Evolutionary conservation across 108 stramenopile species (phyloP), one percentile per base, ranked within the genome.

Genomic region (Pseudonitzschia pungens): DNA sequence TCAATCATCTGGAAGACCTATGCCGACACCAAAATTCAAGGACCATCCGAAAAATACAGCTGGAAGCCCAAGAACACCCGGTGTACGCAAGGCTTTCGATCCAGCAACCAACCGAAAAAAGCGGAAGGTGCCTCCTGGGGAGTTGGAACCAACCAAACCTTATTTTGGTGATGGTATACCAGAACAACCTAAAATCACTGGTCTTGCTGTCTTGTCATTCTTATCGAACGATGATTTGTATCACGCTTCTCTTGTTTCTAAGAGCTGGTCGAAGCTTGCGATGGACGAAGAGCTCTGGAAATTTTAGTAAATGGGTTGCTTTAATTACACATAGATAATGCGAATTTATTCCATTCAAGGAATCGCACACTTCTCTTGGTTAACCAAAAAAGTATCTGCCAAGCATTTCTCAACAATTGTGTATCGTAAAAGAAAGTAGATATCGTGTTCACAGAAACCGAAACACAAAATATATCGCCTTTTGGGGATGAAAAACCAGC

Each of bases 241-340:
- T 87, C 92, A 94, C 74, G 90, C 94, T 26, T 82, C 84, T 11
- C 71, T 97, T 45, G 95, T 97, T 16, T 85, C 83, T 57, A 90
- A 91, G 69, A 29, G 55, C 9, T 96, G 93, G 91, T n/a, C 28
- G 33, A 57, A 79, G 8, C 70, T 96, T 24, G 77, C 82, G 8
- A 62, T 75, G 54, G 82, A 83, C 51, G 82, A 70, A 40, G 82
- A 83, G 68, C 57, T 83, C 43, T 79, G 82, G 82, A 75, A 83
- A 52, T 76, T 83, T 59, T 43, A 78, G n/a, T 33, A 33, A 24
- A 24, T 24, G 54, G 45, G 45, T 1, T 4, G 10, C 5, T 48
- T 4, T 48, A 48, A 48, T 18, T 14, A n/a, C n/a, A n/a, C n/a
- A n/a, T n/a, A n/a, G 18, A 18, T 18, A 48, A 4, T 11, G 10